Evolutionary conservation across 495 filamentous ascomycete species (phyloP).

Genomic region (Penicillium coffeae): DNA sequence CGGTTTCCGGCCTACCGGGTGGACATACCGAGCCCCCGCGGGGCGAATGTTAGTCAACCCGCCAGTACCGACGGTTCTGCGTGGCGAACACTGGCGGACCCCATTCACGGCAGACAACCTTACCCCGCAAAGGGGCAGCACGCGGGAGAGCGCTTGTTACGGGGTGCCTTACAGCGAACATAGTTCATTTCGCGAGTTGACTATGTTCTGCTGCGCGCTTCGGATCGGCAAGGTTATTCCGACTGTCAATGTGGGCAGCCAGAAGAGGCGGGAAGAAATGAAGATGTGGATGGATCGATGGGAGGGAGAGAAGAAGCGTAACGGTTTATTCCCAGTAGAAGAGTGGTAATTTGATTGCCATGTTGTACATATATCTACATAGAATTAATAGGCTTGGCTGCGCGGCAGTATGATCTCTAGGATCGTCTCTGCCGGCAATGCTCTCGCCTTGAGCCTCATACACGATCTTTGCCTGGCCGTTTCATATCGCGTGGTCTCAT

Average conservation of each 20-base stretch:
- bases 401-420: no score
- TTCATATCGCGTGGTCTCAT: background rate
- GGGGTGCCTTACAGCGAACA: conserved; percentile 96
- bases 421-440: no score
- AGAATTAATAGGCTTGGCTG: background rate
- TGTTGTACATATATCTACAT: background rate
- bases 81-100: conserved; percentile 68
- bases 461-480: background rate
- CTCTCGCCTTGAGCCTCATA: no score
- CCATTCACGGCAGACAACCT: conserved; percentile 63
- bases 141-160: conserved; percentile 71
- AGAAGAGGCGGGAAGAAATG: conserved; percentile 73
- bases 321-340: conserved; percentile 56
- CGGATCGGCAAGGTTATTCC: conserved; percentile 85
- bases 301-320: conserved; percentile 78
- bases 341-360: conserved; percentile 28
- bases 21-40: conserved; percentile 78
- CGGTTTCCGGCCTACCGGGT: conserved; percentile 88
- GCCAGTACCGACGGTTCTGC: conserved; percentile 63
- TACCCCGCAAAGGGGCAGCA: conserved; percentile 73
- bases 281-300: conserved; percentile 87
- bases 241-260: conserved; percentile 85
- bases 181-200: conserved; percentile 87
- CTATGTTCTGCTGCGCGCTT: conserved; percentile 85
- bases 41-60: conserved; percentile 61